phyloP scores from a whole-genome alignment of 1,284 basidiomycete species.

The Ganoderma sp. region DNA sequence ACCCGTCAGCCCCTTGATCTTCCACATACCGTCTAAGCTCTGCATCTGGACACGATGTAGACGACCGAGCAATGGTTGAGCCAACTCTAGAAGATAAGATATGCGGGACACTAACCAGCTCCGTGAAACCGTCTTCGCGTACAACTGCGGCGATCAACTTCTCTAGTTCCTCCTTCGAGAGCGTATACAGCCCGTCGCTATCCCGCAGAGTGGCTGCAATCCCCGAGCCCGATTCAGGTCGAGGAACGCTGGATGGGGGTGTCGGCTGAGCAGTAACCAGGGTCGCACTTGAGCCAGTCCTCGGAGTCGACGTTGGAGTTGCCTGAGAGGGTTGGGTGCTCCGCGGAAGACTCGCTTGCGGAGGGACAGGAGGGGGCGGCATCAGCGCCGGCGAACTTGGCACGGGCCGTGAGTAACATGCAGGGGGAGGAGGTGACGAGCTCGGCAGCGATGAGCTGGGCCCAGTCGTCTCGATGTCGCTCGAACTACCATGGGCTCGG shows the following conservation, averaged over 20 bases:
- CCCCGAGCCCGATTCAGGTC: background rate
- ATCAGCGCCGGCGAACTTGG: constrained; percentile 24
- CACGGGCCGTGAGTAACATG: background rate
- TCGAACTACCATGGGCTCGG: constrained; percentile 10
- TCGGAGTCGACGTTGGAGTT: constrained; percentile 10
- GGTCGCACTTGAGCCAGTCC: background rate
- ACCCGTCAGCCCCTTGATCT: constrained; percentile 28
- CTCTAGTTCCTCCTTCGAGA: constrained; percentile 41
- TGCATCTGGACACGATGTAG: constrained; percentile 22
- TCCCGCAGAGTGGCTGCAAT: constrained; percentile 27
- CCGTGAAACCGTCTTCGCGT: constrained; percentile 42
- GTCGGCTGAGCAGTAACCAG: background rate
- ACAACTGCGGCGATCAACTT: constrained; percentile 39
- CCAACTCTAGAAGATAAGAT: background rate
- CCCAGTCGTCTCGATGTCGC: constrained; percentile 17
- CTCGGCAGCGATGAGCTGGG: constrained; percentile 27
- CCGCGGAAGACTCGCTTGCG: constrained; percentile 7
- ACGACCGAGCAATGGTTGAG: background rate
- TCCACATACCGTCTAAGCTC: constrained; percentile 31
- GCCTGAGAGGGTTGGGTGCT: constrained; percentile 7
- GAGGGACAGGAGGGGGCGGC: constrained; percentile 32
- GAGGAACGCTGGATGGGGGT: background rate
- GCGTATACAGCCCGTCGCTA: constrained; percentile 33
- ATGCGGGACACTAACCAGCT: constrained; percentile 34
- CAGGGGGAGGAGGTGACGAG: constrained; percentile 17